Evolutionary conservation across 345 rosid genomes (phyloP).

Genomic region (Theobroma cacao): DNA sequence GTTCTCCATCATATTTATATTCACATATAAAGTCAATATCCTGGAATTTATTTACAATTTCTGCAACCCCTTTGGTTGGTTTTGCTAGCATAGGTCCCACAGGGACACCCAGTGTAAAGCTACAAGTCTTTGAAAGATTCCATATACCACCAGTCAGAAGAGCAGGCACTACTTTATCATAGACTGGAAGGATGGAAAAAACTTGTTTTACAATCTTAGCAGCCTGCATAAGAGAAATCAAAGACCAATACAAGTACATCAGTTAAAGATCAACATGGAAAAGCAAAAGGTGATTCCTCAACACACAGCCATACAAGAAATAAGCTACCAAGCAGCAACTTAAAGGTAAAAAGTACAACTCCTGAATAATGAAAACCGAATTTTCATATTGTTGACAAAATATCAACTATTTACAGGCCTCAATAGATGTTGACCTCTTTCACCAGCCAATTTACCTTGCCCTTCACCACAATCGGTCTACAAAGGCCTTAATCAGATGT

Average conservation of each 20-base stretch:
- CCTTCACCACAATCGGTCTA: slow-evolving; percentile 1
- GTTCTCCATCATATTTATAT: slow-evolving; percentile 96
- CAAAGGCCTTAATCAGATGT: not conserved
- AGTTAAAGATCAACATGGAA: not conserved
- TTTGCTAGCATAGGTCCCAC: slow-evolving; percentile 98
- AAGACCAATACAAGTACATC: not conserved
- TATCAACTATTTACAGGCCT: too few species aligned
- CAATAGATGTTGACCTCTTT: too few species aligned
- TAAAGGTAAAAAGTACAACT: not conserved
- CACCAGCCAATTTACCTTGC: not conserved
- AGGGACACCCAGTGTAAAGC: slow-evolving; percentile 79
- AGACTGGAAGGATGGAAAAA: slow-evolving; percentile 85
- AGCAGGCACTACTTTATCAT: slow-evolving; percentile 82
- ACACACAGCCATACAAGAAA: not conserved
- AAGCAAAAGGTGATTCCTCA: not conserved
- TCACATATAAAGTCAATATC: slow-evolving; percentile 76
- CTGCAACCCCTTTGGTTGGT: slow-evolving; percentile 79
- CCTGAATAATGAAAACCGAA: too few species aligned
- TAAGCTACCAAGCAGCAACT: not conserved
- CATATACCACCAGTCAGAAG: slow-evolving; percentile 78
- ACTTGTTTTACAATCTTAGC: slow-evolving; percentile 85
- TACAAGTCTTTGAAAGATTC: slow-evolving; percentile 74
- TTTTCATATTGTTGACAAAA: too few species aligned
- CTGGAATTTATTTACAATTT: slow-evolving; percentile 83
- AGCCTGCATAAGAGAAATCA: slow-evolving; percentile 47